Evolutionary conservation across 1,139 yeast genomes (phyloP).

Genomic region (Kluyveromyces sp.): DNA sequence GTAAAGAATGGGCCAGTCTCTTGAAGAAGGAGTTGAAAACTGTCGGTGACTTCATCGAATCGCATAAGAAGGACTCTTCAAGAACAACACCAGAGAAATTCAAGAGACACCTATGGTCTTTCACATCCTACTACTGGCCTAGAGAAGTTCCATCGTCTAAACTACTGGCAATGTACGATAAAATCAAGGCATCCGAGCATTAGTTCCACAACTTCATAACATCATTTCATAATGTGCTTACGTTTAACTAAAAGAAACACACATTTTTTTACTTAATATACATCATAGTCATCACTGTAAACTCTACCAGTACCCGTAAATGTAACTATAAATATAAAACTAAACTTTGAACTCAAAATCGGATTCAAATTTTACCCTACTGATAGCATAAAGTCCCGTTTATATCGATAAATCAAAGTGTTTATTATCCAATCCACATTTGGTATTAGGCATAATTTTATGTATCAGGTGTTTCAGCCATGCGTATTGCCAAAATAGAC

Average conservation of each 20-base stretch:
- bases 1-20: conserved; percentile 74
- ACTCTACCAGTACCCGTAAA: no score
- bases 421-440: no score
- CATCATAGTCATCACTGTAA: no score
- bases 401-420: no score
- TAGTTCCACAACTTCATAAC: neutral
- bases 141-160: conserved; percentile 75
- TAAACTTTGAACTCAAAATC: no score
- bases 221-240: neutral
- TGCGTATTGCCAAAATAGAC: neutral
- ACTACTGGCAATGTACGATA: conserved; percentile 78
- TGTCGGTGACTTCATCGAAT: conserved; percentile 54
- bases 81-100: conserved; percentile 14
- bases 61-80: conserved; percentile 13
- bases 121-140: conserved; percentile 92
- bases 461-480: no score
- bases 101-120: conserved; percentile 78
- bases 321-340: no score
- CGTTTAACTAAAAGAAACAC: no score
- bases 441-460: no score
- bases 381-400: no score
- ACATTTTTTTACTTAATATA: no score
- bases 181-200: conserved; percentile 33
- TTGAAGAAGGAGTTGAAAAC: conserved; percentile 65
- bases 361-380: no score